Conservation (phyloP, 2,329 filamentous ascomycete species). For the Verticillium dahliae region DNA sequence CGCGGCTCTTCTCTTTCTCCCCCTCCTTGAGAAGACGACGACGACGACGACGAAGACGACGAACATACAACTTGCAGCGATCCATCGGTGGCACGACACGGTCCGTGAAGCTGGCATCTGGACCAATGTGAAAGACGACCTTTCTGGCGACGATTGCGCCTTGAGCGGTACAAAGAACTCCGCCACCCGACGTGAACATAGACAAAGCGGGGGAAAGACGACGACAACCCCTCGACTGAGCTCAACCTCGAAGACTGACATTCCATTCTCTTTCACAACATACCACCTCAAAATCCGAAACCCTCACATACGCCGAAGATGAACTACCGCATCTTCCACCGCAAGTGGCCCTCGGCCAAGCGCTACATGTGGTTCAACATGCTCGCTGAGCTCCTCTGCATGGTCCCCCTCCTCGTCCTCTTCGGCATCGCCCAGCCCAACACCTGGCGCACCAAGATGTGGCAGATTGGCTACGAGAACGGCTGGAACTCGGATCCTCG, state of each 20-base stretch:
- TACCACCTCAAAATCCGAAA: background rate
- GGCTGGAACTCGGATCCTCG: conserved; percentile 69
- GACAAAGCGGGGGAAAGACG: background rate
- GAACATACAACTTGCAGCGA: conserved; percentile 2
- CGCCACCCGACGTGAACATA: background rate
- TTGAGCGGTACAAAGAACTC: background rate
- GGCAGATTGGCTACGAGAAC: conserved; percentile 64
- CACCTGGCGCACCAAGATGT: conserved; percentile 64
- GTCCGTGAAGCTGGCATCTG: background rate
- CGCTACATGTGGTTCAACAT: conserved; percentile 55
- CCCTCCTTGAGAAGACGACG: background rate
- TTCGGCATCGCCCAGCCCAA: conserved; percentile 68
- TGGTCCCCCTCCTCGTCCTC: conserved; percentile 60
- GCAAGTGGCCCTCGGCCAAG: conserved; percentile 38
- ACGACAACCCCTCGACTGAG: background rate
- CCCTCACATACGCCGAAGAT: conserved; percentile 16
- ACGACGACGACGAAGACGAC: background rate
- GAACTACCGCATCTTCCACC: conserved; percentile 51
- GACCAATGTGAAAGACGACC: background rate
- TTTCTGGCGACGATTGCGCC: background rate
- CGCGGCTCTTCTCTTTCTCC: conserved; percentile 1
- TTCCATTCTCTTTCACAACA: background rate
- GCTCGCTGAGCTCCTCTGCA: conserved; percentile 57
- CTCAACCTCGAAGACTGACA: background rate
- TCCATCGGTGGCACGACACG: background rate